Evolutionary conservation across 2,329 filamentous ascomycete species (phyloP).

Genomic region (Calonectria hawksworthii): DNA sequence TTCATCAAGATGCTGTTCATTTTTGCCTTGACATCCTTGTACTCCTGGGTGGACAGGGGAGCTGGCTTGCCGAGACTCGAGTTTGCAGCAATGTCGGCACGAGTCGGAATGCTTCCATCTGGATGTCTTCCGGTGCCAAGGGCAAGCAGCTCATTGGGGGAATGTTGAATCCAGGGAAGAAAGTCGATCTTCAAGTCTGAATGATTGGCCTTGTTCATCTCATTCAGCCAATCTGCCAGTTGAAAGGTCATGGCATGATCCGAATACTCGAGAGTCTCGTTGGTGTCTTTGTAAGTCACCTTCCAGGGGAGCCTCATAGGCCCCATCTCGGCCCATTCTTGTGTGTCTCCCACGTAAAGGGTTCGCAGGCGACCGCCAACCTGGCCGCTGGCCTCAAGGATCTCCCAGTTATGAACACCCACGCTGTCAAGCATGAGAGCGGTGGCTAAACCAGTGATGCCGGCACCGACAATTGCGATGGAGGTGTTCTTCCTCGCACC

Average conservation of each 20-base stretch:
- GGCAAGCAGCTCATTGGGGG: not conserved
- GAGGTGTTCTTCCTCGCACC: not conserved
- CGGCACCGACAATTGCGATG: conserved; percentile 58
- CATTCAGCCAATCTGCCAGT: conserved; percentile 5
- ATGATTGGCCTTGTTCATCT: conserved; percentile 51
- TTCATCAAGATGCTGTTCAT: conserved; percentile 2
- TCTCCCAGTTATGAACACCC: conserved; percentile 60
- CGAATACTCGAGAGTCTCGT: not conserved
- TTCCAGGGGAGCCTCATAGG: conserved; percentile 11
- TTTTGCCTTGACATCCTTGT: not conserved
- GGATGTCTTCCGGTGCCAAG: not conserved
- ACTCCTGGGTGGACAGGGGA: not conserved
- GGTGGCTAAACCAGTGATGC: conserved; percentile 76
- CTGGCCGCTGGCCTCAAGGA: conserved; percentile 62
- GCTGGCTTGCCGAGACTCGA: not conserved
- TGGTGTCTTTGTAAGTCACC: conserved; percentile 12
- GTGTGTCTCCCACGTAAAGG: conserved; percentile 67
- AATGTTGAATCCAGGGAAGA: not conserved
- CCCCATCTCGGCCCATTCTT: conserved; percentile 18
- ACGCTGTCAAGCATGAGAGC: conserved; percentile 60
- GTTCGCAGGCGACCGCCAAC: conserved; percentile 65
- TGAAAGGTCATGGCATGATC: conserved; percentile 16
- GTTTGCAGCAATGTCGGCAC: not conserved
- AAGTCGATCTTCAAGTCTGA: conserved; percentile 44
- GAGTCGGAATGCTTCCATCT: not conserved